These are phyloP conservation scores for Amyloporia xantha DNA, from an alignment of 768 basidiomycete genomes.

Conservation along the genomic window DNA sequence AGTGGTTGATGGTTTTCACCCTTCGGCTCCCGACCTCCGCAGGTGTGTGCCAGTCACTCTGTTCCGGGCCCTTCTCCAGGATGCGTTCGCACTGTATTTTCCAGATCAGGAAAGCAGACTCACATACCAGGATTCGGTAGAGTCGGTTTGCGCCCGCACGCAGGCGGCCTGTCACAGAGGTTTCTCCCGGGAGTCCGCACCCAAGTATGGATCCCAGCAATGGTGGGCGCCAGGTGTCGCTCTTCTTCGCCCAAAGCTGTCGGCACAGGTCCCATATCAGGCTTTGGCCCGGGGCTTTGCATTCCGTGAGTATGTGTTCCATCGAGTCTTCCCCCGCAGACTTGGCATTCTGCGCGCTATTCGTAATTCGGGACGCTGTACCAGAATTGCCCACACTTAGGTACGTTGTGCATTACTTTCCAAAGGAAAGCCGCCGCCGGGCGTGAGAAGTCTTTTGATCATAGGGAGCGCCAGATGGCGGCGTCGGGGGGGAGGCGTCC, in stretches of 20 bases:
- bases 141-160: neutral
- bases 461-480: neutral
- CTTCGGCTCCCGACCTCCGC: neutral
- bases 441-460: neutral
- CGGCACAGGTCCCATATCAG: neutral
- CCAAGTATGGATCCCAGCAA: neutral
- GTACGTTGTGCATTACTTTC: conserved; percentile 7
- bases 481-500: neutral
- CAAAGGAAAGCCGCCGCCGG: conserved; percentile 6
- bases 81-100: neutral
- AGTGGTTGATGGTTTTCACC: neutral
- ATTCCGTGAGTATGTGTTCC: conserved; percentile 17
- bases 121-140: neutral
- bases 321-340: conserved; percentile 14
- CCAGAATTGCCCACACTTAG: conserved; percentile 12
- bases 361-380: conserved; percentile 4
- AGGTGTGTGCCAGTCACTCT: neutral
- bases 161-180: neutral
- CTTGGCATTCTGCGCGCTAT: conserved; percentile 4
- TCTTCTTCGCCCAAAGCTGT: neutral
- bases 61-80: neutral
- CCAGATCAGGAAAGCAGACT: neutral
- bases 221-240: neutral
- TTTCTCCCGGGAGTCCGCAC: neutral
- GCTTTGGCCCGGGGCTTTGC: conserved; percentile 2